phyloP scores from a whole-genome alignment of 2,329 filamentous ascomycete species.

The Arthrobotrys pseudoclavata region DNA sequence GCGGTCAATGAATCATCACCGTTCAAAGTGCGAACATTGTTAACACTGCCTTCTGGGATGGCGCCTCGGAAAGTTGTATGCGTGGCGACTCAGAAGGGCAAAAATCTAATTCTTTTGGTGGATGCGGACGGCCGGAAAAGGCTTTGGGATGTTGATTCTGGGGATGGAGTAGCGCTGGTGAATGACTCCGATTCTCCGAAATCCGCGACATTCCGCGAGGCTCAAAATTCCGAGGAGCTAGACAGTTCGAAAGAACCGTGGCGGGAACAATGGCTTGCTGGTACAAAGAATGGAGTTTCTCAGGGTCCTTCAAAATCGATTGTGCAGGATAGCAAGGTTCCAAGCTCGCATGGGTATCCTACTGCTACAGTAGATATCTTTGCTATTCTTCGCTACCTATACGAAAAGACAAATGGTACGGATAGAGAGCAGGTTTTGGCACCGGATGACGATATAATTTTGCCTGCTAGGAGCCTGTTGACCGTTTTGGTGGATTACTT shows the following conservation, averaged over 20 bases:
- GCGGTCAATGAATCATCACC: constrained; percentile 62
- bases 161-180: constrained; percentile 32
- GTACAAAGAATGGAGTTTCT: constrained; percentile 12
- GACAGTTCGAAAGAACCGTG: constrained; percentile 54
- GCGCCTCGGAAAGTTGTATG: constrained; percentile 46
- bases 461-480: constrained; percentile 52
- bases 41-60: constrained; percentile 54
- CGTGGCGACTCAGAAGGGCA: constrained; percentile 62
- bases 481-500: constrained; percentile 50
- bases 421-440: constrained; percentile 24
- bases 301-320: constrained; percentile 32
- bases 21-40: constrained; percentile 60
- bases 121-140: constrained; percentile 50
- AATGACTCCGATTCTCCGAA: constrained; percentile 47
- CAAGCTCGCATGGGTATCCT: constrained; percentile 50
- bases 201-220: constrained; percentile 45
- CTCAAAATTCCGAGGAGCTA: constrained; percentile 27
- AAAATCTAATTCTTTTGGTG: constrained; percentile 57
- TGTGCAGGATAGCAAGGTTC: constrained; percentile 43
- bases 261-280: constrained; percentile 41
- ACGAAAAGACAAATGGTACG: constrained; percentile 27
- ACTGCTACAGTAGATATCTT: constrained; percentile 55
- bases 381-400: constrained; percentile 48
- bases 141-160: constrained; percentile 56
- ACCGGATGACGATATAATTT: constrained; percentile 36